Conservation (phyloP, 202 grass and related monocot genomes). For the Carex arenaria region DNA sequence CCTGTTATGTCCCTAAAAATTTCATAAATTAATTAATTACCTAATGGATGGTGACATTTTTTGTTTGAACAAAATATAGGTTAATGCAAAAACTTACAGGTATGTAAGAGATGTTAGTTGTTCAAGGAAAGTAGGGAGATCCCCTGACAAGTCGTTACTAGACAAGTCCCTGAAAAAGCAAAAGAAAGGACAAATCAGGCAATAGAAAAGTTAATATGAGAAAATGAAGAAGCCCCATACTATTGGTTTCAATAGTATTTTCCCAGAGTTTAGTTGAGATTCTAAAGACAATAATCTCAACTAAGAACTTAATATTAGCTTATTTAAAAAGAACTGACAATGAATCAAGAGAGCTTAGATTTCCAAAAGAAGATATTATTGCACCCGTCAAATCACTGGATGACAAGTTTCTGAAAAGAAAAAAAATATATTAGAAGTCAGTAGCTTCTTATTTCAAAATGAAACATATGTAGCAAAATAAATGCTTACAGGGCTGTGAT, state of each 20-base stretch:
- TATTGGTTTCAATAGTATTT: too few species aligned
- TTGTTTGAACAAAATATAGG: neutral
- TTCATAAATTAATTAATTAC: neutral
- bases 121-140: conserved; percentile 39
- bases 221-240: too few species aligned
- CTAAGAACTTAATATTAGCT: neutral
- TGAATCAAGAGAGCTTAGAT: neutral
- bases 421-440: neutral
- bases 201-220: neutral
- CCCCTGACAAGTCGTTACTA: neutral
- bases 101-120: conserved; percentile 36
- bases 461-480: too few species aligned
- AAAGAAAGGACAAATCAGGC: neutral
- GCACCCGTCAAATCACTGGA: neutral
- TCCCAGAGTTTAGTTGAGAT: too few species aligned
- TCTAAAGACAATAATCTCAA: neutral
- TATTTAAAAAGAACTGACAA: neutral
- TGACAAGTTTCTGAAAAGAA: too few species aligned
- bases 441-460: too few species aligned
- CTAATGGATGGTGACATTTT: neutral
- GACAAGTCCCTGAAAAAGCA: conserved; percentile 8
- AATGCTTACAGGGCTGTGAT: too few species aligned
- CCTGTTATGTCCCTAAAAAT: neutral
- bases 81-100: neutral
- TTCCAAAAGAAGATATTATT: neutral